Base-by-base conservation (phyloP, 306 rosid genomes). In the Hylodesmum podocarpum region DNA sequence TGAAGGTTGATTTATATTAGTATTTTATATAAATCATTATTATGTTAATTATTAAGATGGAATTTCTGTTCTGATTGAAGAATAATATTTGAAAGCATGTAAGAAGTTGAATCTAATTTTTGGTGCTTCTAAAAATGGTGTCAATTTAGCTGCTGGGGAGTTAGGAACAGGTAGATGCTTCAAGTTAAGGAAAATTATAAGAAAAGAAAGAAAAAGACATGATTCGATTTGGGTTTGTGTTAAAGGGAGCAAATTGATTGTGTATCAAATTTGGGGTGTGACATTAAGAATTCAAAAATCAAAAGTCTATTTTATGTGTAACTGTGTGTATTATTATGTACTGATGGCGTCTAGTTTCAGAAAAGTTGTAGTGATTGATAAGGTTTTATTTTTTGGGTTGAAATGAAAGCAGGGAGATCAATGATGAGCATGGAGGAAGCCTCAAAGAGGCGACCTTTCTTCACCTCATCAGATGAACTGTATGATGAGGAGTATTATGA, bases 401-500 rank as follows among this genome's bases (percentile, higher is more conserved):
- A 21, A 76, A 68, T 46, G 75, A 61, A 73, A 88, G 86, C 86
- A 79, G 83, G 91, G 74, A 85, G 91, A 72, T 78, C 94, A 68
- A 76, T 89, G 84, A 85, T 86, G 86, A 83, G 91, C 84, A 78
- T 84, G 86, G 97, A 95, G 66, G 96, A 92, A 77, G 84, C 82
- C 80, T 89, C 96, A 4, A 90, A 87, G 88, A 87, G 86, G 87
- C 86, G 94, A 73, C 84, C 93, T 22, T 89, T 90, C 75, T 95
- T 92, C 81, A 87, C 90, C 91, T 90, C 92, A 3, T 90, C 89
- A 8, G 97, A 90, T 21, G 97, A 95, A 24, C 80, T 95, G 68
- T 90, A 66, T 72, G 97, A 92, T 31, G 97, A 95, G 54, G 99
- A 95, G 75, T 92, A 89, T 64, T 92, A 88, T 79, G 97, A 92